A percentile compares a stretch with the other conserved stretches of the same genome.
These are phyloP conservation scores for Diaporthe vaccinii DNA, from an alignment of 2,329 filamentous ascomycete species.

Conservation along the genomic window DNA sequence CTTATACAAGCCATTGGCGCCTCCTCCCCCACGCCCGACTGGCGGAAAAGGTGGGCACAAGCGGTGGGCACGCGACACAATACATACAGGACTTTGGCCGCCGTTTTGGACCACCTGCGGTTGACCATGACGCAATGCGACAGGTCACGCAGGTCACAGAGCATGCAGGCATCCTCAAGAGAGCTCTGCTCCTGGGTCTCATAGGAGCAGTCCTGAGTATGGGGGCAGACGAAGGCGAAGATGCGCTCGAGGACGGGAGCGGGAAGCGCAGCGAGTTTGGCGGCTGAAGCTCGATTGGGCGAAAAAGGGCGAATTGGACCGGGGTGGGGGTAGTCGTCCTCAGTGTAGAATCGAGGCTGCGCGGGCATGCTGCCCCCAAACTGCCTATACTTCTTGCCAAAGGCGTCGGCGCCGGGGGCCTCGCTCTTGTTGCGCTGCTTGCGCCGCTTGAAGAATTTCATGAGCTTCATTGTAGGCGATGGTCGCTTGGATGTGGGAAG, in stretches of 20 bases:
- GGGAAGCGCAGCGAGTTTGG: constrained; percentile 69
- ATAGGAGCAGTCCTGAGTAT: constrained; percentile 82
- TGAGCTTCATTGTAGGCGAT: constrained; percentile 38
- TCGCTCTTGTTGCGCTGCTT: constrained; percentile 50
- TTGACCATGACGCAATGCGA: constrained; percentile 83
- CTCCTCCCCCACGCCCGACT: neutral
- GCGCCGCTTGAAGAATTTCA: constrained; percentile 50
- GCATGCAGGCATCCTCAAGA: constrained; percentile 86
- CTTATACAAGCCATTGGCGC: constrained; percentile 7
- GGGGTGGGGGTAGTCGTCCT: constrained; percentile 30
- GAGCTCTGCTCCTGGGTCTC: constrained; percentile 86
- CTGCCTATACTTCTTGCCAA: constrained; percentile 44
- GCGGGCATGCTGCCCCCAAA: constrained; percentile 44
- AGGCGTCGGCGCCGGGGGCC: constrained; percentile 38
- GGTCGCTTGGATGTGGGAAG: constrained; percentile 6
- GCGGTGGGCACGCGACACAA: constrained; percentile 25
- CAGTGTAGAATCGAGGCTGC: constrained; percentile 32
- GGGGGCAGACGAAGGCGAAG: constrained; percentile 87
- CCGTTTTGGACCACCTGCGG: constrained; percentile 75
- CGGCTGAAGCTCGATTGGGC: constrained; percentile 58
- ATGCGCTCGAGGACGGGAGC: constrained; percentile 80
- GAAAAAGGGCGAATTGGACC: constrained; percentile 48
- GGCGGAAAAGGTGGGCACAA: neutral
- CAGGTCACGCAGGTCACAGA: constrained; percentile 92
- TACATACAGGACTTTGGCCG: constrained; percentile 72